Evolutionary conservation across 2,329 filamentous ascomycete species (phyloP).

Genomic region (Hymenoscyphus fraxineus): DNA sequence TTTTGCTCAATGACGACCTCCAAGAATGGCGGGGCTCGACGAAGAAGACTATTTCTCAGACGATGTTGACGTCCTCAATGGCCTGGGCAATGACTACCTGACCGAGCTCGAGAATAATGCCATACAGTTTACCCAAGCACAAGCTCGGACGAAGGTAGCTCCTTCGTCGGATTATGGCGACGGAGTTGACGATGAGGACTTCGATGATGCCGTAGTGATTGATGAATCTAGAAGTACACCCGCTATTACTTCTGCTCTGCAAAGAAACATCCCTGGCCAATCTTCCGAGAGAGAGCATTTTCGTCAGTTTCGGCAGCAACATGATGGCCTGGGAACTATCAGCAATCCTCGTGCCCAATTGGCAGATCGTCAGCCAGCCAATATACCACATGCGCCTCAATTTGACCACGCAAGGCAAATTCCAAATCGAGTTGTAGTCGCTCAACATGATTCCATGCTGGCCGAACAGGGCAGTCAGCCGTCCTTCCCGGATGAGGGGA

Average conservation of each 20-base stretch:
- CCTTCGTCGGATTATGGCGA: slow-evolving; percentile 38
- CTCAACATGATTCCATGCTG: slow-evolving; percentile 19
- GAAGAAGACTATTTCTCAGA: slow-evolving; percentile 59
- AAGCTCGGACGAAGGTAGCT: slow-evolving; percentile 15
- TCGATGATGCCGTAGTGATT: slow-evolving; percentile 55
- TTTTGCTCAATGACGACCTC: slow-evolving; percentile 33
- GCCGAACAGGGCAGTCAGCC: slow-evolving; percentile 20
- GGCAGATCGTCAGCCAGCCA: slow-evolving; percentile 16
- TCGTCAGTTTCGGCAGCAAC: slow-evolving; percentile 26
- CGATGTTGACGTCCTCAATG: slow-evolving; percentile 53
- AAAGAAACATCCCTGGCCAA: slow-evolving; percentile 19
- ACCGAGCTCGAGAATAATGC: slow-evolving; percentile 62
- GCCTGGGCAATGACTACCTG: slow-evolving; percentile 53
- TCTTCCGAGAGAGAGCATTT: slow-evolving; percentile 24
- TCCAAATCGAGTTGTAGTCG: slow-evolving; percentile 7
- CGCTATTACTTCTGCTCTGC: slow-evolving; percentile 16
- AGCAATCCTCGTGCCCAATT: slow-evolving; percentile 13
- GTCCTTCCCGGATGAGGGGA: slow-evolving; percentile 9
- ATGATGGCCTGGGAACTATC: slow-evolving; percentile 22
- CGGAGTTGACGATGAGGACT: slow-evolving; percentile 36
- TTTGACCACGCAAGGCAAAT: slow-evolving; percentile 14
- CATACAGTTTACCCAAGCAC: slow-evolving; percentile 50
- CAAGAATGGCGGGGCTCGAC: slow-evolving; percentile 37
- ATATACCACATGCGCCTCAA: slow-evolving; percentile 10
- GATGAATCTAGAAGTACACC: slow-evolving; percentile 32